Evolutionary conservation across 805 yeast species (phyloP).

Genomic region (Ogataea zsoltii): DNA sequence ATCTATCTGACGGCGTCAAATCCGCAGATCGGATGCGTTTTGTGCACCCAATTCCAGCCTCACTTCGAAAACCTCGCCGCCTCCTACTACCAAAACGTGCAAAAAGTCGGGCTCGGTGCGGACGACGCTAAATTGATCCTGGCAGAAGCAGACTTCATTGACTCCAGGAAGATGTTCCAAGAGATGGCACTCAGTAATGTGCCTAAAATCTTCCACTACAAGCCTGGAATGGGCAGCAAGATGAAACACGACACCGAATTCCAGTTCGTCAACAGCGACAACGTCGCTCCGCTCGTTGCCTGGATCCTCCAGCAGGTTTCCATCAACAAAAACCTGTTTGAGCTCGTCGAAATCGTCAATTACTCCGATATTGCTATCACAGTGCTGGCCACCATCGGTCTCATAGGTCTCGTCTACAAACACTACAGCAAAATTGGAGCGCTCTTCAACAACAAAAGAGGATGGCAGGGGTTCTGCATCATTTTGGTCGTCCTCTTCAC

Average conservation of each 20-base stretch:
- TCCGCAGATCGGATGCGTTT: slow-evolving; percentile 70
- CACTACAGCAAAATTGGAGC: slow-evolving; percentile 37
- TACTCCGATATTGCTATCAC: slow-evolving; percentile 39
- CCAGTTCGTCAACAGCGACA: slow-evolving; percentile 48
- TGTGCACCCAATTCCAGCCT: slow-evolving; percentile 74
- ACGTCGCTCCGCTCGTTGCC: slow-evolving; percentile 27
- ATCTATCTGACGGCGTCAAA: slow-evolving; percentile 72
- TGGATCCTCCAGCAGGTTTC: slow-evolving; percentile 35
- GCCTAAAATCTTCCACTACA: slow-evolving; percentile 61
- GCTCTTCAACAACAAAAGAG: slow-evolving; percentile 49
- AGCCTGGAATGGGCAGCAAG: slow-evolving; percentile 23
- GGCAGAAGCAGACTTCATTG: slow-evolving; percentile 70
- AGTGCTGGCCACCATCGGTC: slow-evolving; percentile 38
- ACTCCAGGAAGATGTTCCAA: slow-evolving; percentile 53
- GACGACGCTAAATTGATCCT: slow-evolving; percentile 61
- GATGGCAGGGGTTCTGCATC: slow-evolving; percentile 77
- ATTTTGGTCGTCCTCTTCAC: slow-evolving; percentile 67
- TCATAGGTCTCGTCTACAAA: slow-evolving; percentile 30
- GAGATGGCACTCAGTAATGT: slow-evolving; percentile 63
- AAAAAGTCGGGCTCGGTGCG: slow-evolving; percentile 53
- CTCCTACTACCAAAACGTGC: slow-evolving; percentile 50
- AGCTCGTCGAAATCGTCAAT: slow-evolving; percentile 43
- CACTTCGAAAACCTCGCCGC: slow-evolving; percentile 58
- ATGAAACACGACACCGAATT: slow-evolving; percentile 39
- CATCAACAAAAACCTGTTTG: slow-evolving; percentile 30